Conservation (phyloP, 148 eudicot genomes). For the Diospyros kaki region DNA sequence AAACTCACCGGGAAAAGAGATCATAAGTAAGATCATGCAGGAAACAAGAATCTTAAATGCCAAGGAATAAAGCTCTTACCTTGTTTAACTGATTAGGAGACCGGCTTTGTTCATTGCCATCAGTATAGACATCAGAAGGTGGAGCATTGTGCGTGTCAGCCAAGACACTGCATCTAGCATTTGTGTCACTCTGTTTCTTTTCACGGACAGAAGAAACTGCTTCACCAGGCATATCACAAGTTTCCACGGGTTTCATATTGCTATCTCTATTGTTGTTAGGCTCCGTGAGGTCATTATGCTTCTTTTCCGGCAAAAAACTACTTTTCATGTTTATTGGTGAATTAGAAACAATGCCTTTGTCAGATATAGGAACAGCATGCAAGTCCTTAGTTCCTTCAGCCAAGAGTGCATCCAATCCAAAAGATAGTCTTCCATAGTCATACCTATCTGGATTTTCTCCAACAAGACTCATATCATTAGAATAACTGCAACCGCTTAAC, state of each 20-base stretch:
- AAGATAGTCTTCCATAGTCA: conserved; percentile 74
- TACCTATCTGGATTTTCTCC: conserved; percentile 47
- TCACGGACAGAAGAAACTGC: conserved; percentile 15
- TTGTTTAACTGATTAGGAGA: conserved; percentile 32
- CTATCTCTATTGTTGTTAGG: conserved; percentile 17
- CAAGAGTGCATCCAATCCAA: conserved; percentile 61
- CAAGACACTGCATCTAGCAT: conserved; percentile 20
- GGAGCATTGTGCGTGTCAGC: conserved; percentile 11
- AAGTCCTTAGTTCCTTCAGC: conserved; percentile 49
- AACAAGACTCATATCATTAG: conserved; percentile 92
- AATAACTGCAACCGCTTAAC: conserved; percentile 36
- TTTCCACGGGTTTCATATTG: conserved; percentile 7
- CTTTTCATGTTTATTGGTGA: conserved; percentile 18
- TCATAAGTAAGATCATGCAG: not conserved
- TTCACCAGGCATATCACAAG: conserved; percentile 18
- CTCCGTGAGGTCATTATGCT: conserved; percentile 6
- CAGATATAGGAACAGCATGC: conserved; percentile 25
- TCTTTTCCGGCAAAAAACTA: conserved; percentile 9
- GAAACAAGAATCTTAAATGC: not conserved
- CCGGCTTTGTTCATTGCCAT: conserved; percentile 10
- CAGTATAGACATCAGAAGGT: conserved; percentile 17
- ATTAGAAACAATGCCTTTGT: conserved; percentile 25
- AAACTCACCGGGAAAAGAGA: not conserved
- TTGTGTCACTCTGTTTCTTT: conserved; percentile 14
- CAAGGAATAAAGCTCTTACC: conserved; percentile 35